phyloP scores from a whole-genome alignment of 2,329 filamentous ascomycete genomes.

The Colletotrichum magnum region DNA sequence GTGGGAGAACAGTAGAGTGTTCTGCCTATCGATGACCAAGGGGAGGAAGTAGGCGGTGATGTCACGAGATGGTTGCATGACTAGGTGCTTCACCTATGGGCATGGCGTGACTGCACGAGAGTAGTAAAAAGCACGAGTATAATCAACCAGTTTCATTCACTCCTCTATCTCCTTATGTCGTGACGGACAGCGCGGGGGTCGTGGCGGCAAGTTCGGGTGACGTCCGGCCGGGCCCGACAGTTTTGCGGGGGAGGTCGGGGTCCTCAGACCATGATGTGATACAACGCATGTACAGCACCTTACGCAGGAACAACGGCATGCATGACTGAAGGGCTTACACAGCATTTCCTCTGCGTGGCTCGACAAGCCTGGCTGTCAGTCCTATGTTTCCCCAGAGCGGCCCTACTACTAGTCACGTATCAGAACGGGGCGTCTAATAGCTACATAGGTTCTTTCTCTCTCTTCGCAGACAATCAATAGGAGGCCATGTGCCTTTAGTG shows the following conservation, averaged over 20 bases:
- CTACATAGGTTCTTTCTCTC: not conserved
- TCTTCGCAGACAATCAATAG: not conserved
- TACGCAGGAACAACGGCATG: not conserved
- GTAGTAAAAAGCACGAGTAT: not conserved
- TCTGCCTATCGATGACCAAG: not conserved
- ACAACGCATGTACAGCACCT: not conserved
- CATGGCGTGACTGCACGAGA: not conserved
- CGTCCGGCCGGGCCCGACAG: not conserved
- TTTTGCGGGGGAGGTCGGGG: not conserved
- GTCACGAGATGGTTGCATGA: not conserved
- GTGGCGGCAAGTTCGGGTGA: not conserved
- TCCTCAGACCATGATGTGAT: slow-evolving; percentile 3
- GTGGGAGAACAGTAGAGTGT: not conserved
- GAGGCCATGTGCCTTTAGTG: not conserved
- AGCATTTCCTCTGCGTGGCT: not conserved
- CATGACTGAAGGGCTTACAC: not conserved
- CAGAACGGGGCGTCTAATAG: not conserved
- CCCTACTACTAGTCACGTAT: too few species aligned
- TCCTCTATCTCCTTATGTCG: too few species aligned
- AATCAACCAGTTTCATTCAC: not conserved
- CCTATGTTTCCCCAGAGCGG: too few species aligned
- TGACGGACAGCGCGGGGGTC: not conserved
- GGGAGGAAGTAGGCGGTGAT: not conserved
- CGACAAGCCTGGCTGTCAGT: not conserved
- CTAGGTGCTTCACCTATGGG: too few species aligned